Percentiles rank a stretch among this genome's conserved stretches.
phyloP scores from a whole-genome alignment of 805 yeast genomes.

The Zygoascus flipseniorum region DNA sequence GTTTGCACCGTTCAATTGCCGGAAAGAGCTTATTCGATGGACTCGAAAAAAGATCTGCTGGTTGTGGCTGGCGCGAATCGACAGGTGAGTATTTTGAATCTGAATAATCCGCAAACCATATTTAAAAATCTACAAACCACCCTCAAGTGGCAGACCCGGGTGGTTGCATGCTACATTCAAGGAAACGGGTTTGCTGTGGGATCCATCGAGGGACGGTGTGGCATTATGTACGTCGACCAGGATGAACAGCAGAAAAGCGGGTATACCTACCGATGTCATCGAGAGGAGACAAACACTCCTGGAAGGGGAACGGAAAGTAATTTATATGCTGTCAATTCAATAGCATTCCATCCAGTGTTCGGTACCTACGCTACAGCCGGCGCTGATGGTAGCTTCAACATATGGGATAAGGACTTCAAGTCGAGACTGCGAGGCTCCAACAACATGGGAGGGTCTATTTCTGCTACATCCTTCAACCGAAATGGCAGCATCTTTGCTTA shows the following conservation, averaged over 20 bases:
- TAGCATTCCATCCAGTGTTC: constrained; percentile 77
- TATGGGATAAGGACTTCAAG: constrained; percentile 93
- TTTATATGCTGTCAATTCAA: constrained; percentile 72
- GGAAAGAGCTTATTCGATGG: constrained; percentile 88
- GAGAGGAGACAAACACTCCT: constrained; percentile 53
- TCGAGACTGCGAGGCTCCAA: constrained; percentile 77
- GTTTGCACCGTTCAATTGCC: constrained; percentile 76
- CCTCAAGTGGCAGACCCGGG: constrained; percentile 80
- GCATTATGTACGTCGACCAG: constrained; percentile 85
- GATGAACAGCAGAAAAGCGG: constrained; percentile 45
- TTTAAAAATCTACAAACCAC: constrained; percentile 71
- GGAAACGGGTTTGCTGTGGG: constrained; percentile 93
- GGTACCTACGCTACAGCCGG: constrained; percentile 95
- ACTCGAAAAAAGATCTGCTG: constrained; percentile 64
- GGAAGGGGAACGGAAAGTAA: constrained; percentile 43
- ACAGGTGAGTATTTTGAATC: constrained; percentile 66
- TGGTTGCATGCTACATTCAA: constrained; percentile 75
- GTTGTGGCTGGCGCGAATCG: constrained; percentile 94
- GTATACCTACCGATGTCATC: constrained; percentile 91
- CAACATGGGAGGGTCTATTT: constrained; percentile 49
- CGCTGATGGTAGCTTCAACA: constrained; percentile 84
- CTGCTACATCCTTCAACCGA: constrained; percentile 73
- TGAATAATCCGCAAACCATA: constrained; percentile 69
- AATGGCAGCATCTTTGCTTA: constrained; percentile 82
- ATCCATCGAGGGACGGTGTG: constrained; percentile 92